Conservation (phyloP, 805 yeast genomes). For the Monosporozyma solicola region DNA sequence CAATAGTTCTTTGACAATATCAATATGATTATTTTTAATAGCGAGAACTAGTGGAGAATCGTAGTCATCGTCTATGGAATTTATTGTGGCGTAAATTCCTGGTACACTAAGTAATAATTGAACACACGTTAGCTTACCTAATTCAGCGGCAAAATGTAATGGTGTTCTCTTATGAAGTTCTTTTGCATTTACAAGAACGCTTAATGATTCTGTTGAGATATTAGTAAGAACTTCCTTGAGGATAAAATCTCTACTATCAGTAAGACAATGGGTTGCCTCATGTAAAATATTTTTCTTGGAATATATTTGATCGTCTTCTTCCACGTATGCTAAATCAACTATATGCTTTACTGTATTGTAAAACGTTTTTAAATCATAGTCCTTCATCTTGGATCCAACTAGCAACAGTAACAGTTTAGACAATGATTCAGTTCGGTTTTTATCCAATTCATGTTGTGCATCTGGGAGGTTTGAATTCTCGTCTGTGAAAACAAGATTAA, state of each 20-base stretch:
- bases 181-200: constrained; percentile 31
- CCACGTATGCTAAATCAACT: constrained; percentile 56
- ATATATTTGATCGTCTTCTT: constrained; percentile 43
- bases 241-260: constrained; percentile 23
- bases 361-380: constrained; percentile 41
- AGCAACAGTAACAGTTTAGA: constrained; percentile 69
- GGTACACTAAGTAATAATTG: constrained; percentile 28
- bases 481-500: constrained; percentile 10
- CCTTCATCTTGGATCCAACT: constrained; percentile 54
- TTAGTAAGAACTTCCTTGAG: constrained; percentile 17
- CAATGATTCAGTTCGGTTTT: constrained; percentile 27
- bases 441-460: neutral
- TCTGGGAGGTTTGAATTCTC: constrained; percentile 6
- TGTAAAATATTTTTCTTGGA: constrained; percentile 70
- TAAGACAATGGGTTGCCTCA: constrained; percentile 40
- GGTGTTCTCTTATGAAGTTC: constrained; percentile 75
- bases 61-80: constrained; percentile 57
- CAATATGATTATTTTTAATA: constrained; percentile 56
- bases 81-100: constrained; percentile 12
- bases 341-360: constrained; percentile 26
- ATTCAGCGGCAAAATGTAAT: constrained; percentile 74
- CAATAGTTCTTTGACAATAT: constrained; percentile 39
- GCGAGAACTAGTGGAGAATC: constrained; percentile 79
- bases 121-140: constrained; percentile 40
- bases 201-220: constrained; percentile 15